A percentile compares a stretch with the other conserved stretches of the same genome.
Evolutionary conservation across 2,329 filamentous ascomycete species (phyloP).

Genomic region (Fonsecaea monophora): DNA sequence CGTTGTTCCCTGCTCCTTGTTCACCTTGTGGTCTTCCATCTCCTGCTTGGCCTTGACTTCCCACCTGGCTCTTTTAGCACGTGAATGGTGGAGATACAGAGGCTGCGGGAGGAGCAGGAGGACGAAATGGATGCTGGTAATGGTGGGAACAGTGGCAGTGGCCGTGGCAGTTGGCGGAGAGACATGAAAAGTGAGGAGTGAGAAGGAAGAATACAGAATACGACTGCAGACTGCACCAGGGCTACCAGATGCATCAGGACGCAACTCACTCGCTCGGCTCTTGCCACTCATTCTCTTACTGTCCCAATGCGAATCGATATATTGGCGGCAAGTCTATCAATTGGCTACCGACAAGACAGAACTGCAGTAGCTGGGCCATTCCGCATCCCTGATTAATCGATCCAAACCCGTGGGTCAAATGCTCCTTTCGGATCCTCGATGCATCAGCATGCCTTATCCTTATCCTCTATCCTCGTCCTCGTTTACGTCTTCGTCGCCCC

Average conservation of each 20-base stretch:
- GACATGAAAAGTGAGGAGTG: background rate
- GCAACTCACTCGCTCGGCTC: background rate
- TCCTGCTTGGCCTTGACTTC: background rate
- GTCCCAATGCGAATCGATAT: conserved; percentile 13
- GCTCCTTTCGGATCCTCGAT: conserved; percentile 1
- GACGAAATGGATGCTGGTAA: background rate
- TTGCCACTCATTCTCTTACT: background rate
- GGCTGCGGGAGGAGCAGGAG: background rate
- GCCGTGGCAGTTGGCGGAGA: background rate
- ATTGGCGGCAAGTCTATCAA: conserved; percentile 25
- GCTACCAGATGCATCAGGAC: background rate
- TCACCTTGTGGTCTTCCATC: background rate
- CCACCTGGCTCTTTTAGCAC: background rate
- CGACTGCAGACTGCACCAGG: background rate
- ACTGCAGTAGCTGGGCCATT: conserved; percentile 22
- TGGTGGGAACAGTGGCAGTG: background rate
- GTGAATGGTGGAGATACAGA: background rate
- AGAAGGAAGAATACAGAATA: background rate
- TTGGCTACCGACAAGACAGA: conserved; percentile 27
- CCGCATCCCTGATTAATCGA: conserved; percentile 10
- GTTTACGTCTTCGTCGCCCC: conserved; percentile 1
- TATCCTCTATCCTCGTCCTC: conserved; percentile 3
- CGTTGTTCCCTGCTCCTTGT: background rate
- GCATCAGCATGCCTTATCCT: background rate
- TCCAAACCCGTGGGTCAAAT: conserved; percentile 18